A percentile compares a stretch with the other conserved stretches of the same genome.
phyloP scores from a whole-genome alignment of 2,329 filamentous ascomycete genomes.

The Colletotrichum scovillei region DNA sequence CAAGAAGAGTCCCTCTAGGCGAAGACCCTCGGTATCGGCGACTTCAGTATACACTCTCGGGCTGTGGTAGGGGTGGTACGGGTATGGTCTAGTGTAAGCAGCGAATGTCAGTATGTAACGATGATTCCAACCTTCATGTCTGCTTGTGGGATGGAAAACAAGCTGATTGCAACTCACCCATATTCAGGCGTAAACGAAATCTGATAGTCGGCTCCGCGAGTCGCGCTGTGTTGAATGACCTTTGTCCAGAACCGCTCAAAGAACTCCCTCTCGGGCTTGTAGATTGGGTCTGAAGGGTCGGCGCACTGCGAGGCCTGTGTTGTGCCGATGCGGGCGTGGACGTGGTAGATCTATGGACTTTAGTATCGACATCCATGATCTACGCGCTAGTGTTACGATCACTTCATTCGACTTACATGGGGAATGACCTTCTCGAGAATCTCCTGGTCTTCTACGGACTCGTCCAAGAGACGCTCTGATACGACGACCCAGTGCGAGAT shows the following conservation, averaged over 20 bases:
- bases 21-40: slow-evolving; percentile 40
- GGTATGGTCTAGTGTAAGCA: slow-evolving; percentile 37
- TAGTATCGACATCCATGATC: too few species aligned
- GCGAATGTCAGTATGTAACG: neutral
- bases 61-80: slow-evolving; percentile 40
- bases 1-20: slow-evolving; percentile 39
- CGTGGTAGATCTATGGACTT: slow-evolving; percentile 44
- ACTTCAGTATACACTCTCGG: slow-evolving; percentile 39
- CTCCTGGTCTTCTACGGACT: slow-evolving; percentile 9
- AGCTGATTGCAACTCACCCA: neutral
- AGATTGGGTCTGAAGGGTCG: slow-evolving; percentile 45
- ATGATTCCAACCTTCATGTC: too few species aligned
- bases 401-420: slow-evolving; percentile 39
- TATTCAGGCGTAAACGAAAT: slow-evolving; percentile 30
- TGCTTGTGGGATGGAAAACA: neutral
- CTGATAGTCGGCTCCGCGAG: slow-evolving; percentile 9
- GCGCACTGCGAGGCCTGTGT: slow-evolving; percentile 50
- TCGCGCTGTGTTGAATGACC: slow-evolving; percentile 30
- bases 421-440: slow-evolving; percentile 41
- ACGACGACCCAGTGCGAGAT: slow-evolving; percentile 42
- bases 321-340: slow-evolving; percentile 49
- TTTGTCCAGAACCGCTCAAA: slow-evolving; percentile 44
- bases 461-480: slow-evolving; percentile 23
- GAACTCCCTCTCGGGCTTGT: slow-evolving; percentile 43
- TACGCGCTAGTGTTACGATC: neutral